Percentiles rank a stretch among this genome's conserved stretches.
Evolutionary conservation across 352 stramenopile species (phyloP).

Genomic region (Globisporangium abappressorium): DNA sequence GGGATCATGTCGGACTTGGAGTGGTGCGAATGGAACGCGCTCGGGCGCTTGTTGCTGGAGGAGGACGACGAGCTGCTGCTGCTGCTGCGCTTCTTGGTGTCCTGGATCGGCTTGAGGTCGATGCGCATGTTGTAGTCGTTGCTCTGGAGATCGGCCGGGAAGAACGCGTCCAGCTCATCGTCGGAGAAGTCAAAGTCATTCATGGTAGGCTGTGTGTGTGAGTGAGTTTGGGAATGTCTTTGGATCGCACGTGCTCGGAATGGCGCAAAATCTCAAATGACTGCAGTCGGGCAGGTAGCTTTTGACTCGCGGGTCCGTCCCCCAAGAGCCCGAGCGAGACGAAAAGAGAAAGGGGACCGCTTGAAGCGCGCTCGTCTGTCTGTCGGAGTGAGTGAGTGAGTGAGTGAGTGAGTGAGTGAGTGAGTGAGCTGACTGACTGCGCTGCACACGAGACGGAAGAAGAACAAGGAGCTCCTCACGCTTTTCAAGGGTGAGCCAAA

Average conservation of each 20-base stretch:
- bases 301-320: not conserved
- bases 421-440: not conserved
- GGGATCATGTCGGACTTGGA: conserved; percentile 20
- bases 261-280: conserved; percentile 31
- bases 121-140: conserved; percentile 31
- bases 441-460: not conserved
- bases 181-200: conserved; percentile 27
- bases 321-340: not conserved
- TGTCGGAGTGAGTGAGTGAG: not conserved
- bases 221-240: not conserved
- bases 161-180: conserved; percentile 30
- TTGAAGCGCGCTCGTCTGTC: not conserved
- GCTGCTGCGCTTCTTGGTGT: conserved; percentile 13
- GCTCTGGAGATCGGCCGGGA: conserved; percentile 13
- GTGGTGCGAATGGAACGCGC: conserved; percentile 11
- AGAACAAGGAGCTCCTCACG: not conserved
- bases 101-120: conserved; percentile 26
- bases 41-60: conserved; percentile 7
- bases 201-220: conserved; percentile 16
- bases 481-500: conserved; percentile 6
- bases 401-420: too few relatives aligned
- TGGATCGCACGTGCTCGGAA: not conserved
- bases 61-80: too few relatives aligned
- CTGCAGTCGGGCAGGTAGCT: not conserved
- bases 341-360: not conserved